Conservation (phyloP, 306 rosid genomes). For the Psophocarpus tetragonolobus region DNA sequence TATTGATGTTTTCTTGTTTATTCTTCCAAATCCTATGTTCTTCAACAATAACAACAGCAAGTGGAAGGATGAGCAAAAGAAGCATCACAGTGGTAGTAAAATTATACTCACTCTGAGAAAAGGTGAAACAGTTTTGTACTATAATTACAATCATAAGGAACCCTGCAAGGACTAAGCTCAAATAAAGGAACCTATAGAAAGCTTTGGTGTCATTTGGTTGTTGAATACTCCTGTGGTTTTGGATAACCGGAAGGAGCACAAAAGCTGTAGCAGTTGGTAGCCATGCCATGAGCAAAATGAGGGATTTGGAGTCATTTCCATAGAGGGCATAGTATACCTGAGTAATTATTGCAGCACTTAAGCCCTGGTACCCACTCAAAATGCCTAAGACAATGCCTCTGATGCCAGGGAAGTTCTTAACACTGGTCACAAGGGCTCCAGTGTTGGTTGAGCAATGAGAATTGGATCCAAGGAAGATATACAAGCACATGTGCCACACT, state of each 20-base stretch:
- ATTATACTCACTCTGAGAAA: conserved; percentile 36
- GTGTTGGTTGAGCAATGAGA: conserved; percentile 46
- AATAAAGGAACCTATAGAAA: conserved; percentile 57
- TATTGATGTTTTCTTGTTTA: background rate
- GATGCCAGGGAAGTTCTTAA: conserved; percentile 42
- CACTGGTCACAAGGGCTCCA: conserved; percentile 40
- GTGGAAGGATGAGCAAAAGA: conserved; percentile 56
- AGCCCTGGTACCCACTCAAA: conserved; percentile 36
- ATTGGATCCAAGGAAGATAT: conserved; percentile 39
- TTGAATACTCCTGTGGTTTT: conserved; percentile 32
- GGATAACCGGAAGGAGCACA: conserved; percentile 45
- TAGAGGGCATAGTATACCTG: conserved; percentile 52
- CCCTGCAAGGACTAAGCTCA: conserved; percentile 54
- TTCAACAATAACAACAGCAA: conserved; percentile 46
- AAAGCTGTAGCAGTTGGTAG: conserved; percentile 56
- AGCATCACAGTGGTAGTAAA: conserved; percentile 40
- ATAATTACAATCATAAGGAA: conserved; percentile 53
- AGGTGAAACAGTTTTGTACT: conserved; percentile 41
- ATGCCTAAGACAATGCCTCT: conserved; percentile 45
- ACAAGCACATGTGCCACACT: conserved; percentile 35
- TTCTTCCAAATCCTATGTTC: conserved; percentile 44
- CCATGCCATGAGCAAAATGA: conserved; percentile 69
- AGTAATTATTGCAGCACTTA: conserved; percentile 45
- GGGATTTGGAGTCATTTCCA: conserved; percentile 51
- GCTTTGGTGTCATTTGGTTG: conserved; percentile 46